Conservation (phyloP, 352 stramenopile genomes). For the Pythium vanterpoolii region DNA sequence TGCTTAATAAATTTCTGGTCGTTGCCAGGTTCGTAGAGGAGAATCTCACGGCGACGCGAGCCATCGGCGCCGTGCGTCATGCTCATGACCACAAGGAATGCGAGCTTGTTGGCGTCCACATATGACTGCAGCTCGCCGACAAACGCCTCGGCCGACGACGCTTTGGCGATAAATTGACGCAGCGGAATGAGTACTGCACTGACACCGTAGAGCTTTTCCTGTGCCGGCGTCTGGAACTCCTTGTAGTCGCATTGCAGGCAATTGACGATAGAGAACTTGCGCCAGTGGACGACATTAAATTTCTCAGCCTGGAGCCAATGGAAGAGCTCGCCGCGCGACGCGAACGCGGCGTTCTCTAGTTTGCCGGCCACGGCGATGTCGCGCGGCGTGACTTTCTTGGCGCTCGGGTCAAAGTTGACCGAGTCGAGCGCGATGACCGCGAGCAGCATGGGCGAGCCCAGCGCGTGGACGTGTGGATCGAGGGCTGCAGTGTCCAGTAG, state of each 20-base stretch:
- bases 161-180: constrained; percentile 46
- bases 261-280: constrained; percentile 53
- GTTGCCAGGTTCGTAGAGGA: constrained; percentile 46
- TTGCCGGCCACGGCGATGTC: constrained; percentile 38
- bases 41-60: constrained; percentile 47
- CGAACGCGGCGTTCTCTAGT: constrained; percentile 48
- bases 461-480: constrained; percentile 22
- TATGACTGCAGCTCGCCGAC: constrained; percentile 32
- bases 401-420: constrained; percentile 67
- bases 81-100: constrained; percentile 71
- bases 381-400: constrained; percentile 73
- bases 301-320: constrained; percentile 67
- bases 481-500: constrained; percentile 19
- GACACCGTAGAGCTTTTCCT: constrained; percentile 39
- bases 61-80: constrained; percentile 48
- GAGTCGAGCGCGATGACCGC: constrained; percentile 76
- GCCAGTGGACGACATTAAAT: constrained; percentile 62
- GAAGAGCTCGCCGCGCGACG: constrained; percentile 45
- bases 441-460: constrained; percentile 75
- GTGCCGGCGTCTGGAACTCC: constrained; percentile 45
- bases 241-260: constrained; percentile 83
- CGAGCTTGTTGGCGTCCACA: constrained; percentile 41
- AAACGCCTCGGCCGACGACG: constrained; percentile 26
- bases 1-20: constrained; percentile 19
- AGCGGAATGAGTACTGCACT: constrained; percentile 64